Evolutionary conservation across 2,329 filamentous ascomycete genomes (phyloP).

Genomic region (Hymenoscyphus repandus): DNA sequence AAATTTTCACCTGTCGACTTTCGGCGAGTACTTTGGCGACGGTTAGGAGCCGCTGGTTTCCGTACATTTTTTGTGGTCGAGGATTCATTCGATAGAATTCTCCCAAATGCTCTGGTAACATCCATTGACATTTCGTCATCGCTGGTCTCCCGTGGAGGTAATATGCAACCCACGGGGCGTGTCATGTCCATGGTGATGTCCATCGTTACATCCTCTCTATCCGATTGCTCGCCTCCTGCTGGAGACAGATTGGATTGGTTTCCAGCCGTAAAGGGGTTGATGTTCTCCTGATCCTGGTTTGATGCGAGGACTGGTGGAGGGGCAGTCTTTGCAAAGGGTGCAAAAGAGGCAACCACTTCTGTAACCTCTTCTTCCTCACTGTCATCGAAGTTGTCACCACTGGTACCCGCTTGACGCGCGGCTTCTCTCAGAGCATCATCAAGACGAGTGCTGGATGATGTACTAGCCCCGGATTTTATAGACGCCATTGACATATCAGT

Average conservation of each 20-base stretch:
- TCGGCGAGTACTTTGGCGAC: conserved; percentile 34
- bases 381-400: conserved; percentile 55
- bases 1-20: conserved; percentile 30
- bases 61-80: conserved; percentile 19
- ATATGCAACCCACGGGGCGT: conserved; percentile 53
- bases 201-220: conserved; percentile 36
- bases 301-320: conserved; percentile 31
- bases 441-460: conserved; percentile 65
- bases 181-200: conserved; percentile 46
- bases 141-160: conserved; percentile 26
- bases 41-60: conserved; percentile 28
- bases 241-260: conserved; percentile 16
- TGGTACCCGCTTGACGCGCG: conserved; percentile 68
- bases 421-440: conserved; percentile 76
- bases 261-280: conserved; percentile 39
- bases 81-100: conserved; percentile 52
- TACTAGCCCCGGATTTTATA: conserved; percentile 50
- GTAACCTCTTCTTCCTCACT: conserved; percentile 46
- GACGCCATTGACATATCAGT: conserved; percentile 64
- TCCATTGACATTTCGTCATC: conserved; percentile 78
- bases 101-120: conserved; percentile 76
- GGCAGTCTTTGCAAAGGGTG: conserved; percentile 63
- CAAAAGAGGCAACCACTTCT: conserved; percentile 67
- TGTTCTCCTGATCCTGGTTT: conserved; percentile 42
- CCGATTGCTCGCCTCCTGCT: conserved; percentile 26